Base-by-base conservation (phyloP, 106 monocot species). In the Acanthochlamys bracteata region DNA sequence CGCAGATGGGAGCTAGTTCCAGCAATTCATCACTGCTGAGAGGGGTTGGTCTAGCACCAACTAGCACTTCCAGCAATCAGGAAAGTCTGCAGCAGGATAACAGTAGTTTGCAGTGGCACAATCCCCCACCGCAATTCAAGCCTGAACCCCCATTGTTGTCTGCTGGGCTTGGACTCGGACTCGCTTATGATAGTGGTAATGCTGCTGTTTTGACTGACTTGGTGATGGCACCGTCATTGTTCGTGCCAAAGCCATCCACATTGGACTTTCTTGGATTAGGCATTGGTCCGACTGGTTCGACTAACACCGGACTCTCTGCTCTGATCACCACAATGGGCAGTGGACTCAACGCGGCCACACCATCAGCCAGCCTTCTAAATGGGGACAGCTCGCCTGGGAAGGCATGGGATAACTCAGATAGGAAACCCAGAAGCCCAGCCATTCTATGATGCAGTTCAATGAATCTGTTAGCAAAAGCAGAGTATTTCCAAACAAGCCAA, bases 251-350 rank as follows among this genome's bases (percentile, higher is more conserved):
- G 53, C 89, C 90, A 17, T 78, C 96, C 0, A 96, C 96, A 1
- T 55, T 89, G 75, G 93, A 93, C 51, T 86, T 93, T 12, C 70
- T 93, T 3, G 93, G 93, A 0, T 53, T 93, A 24, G 89, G 86
- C 17, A 80, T 82, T 65, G 84, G 82, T 7, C 73, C 61, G 4
- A 61, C 70, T 0, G 74, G 68, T 0, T 60, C 77, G 2, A 53
- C 69, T 23, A 69, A 55, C 13, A 74, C 83, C 19, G 86, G 83
- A 20, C 76, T 91, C 0, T 84, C 86, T 22, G 82, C 84, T 6
- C 66, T 84, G 63, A 82, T 93, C 45, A 78, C 63, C 8, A 73
- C 83, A 2, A 77, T 93, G 20, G 80, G 85, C 2, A 67, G 75
- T 3, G 74, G 74, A 4, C 63, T 85, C 25, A 74, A 89, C 25